phyloP scores from a whole-genome alignment of 495 filamentous ascomycete species.

The Aspergillus cavernicola region DNA sequence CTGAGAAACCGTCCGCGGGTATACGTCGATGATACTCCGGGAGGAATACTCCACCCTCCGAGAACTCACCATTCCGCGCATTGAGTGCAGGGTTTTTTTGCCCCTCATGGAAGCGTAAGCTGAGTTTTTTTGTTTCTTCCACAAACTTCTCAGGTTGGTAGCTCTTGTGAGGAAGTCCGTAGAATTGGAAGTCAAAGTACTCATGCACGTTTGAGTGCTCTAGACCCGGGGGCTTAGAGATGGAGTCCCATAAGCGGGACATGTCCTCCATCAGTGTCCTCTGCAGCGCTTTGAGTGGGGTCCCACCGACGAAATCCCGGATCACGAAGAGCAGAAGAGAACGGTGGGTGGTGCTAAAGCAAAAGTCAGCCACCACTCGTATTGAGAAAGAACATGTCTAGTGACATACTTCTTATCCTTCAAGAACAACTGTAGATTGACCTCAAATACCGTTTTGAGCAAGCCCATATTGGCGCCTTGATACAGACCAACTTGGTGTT shows the following conservation, averaged over 20 bases:
- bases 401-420: conserved; percentile 80
- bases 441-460: conserved; percentile 97
- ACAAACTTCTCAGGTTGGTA: conserved; percentile 92
- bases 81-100: conserved; percentile 59
- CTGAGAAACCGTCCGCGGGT: conserved; percentile 89
- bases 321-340: conserved; percentile 98
- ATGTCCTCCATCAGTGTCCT: conserved; percentile 89
- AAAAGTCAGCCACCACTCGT: conserved; percentile 21
- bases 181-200: conserved; percentile 98
- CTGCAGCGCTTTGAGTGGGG: conserved; percentile 81
- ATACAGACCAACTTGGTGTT: conserved; percentile 96
- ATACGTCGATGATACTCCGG: conserved; percentile 95
- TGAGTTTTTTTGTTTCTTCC: conserved; percentile 71
- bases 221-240: conserved; percentile 84
- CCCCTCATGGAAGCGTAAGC: conserved; percentile 76
- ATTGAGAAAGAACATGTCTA: background rate
- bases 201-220: conserved; percentile 89
- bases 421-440: conserved; percentile 92
- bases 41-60: conserved; percentile 77
- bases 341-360: conserved; percentile 71
- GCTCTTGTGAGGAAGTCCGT: conserved; percentile 92
- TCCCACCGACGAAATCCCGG: conserved; percentile 89
- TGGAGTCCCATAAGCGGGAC: conserved; percentile 82
- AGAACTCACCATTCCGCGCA: conserved; percentile 58
- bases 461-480: conserved; percentile 99